phyloP scores from a whole-genome alignment of 192 early-diverging fungal genomes.

The Coemansia sp. region DNA sequence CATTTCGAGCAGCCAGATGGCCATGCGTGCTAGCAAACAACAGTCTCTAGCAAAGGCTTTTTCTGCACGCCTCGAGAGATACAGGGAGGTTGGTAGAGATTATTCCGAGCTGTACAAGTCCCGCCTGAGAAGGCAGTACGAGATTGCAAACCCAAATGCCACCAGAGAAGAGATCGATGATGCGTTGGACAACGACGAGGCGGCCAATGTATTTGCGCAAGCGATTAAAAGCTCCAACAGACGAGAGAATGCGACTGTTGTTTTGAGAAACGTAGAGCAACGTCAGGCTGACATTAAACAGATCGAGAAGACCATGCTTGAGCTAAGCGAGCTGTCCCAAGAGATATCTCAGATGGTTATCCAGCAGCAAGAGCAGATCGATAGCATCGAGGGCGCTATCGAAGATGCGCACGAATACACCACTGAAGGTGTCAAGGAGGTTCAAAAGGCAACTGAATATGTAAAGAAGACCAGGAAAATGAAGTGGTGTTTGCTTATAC shows the following conservation, averaged over 20 bases:
- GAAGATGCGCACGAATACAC: constrained; percentile 44
- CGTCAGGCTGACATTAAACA: constrained; percentile 51
- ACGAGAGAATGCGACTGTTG: constrained; percentile 35
- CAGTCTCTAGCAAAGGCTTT: constrained; percentile 37
- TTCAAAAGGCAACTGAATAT: constrained; percentile 27
- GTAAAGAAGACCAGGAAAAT: constrained; percentile 35
- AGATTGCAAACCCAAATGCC: constrained; percentile 49
- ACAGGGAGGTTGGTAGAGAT: constrained; percentile 46
- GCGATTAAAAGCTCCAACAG: constrained; percentile 38
- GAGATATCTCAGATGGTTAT: constrained; percentile 54
- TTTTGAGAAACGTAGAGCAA: constrained; percentile 50
- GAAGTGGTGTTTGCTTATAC: constrained; percentile 31
- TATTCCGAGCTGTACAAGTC: constrained; percentile 52
- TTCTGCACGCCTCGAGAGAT: constrained; percentile 41
- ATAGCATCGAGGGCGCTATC: constrained; percentile 51
- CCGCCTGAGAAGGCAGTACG: constrained; percentile 49
- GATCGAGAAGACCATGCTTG: constrained; percentile 50
- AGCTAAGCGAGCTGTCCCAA: constrained; percentile 49
- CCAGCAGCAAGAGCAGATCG: constrained; percentile 55
- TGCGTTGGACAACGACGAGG: constrained; percentile 51
- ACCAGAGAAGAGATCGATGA: constrained; percentile 45
- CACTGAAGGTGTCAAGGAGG: constrained; percentile 15
- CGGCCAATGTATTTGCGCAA: constrained; percentile 53
- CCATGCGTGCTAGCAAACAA: constrained; percentile 20
- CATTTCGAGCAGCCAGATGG: constrained; percentile 20